Percentiles rank a stretch among this genome's conserved stretches.
These are phyloP conservation scores for Candida ulmi DNA, from an alignment of 805 yeast species.

Conservation along the genomic window DNA sequence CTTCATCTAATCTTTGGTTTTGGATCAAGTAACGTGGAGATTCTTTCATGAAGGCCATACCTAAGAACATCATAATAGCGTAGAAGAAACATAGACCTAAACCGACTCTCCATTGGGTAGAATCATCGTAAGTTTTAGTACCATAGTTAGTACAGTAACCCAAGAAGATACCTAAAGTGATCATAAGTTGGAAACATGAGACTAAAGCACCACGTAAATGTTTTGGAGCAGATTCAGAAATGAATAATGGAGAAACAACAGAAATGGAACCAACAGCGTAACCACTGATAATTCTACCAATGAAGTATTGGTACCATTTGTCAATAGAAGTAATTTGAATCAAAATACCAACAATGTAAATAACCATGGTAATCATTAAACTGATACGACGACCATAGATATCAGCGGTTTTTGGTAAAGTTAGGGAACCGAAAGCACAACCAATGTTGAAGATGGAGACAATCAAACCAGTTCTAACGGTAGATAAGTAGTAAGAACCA, in stretches of 20 bases:
- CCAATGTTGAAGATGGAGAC: conserved; percentile 66
- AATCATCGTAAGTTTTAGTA: conserved; percentile 52
- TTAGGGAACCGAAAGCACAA: conserved; percentile 68
- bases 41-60: conserved; percentile 56
- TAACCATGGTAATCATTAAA: conserved; percentile 52
- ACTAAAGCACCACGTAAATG: conserved; percentile 67
- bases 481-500: conserved; percentile 43
- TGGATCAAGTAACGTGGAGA: conserved; percentile 65
- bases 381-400: conserved; percentile 61
- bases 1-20: conserved; percentile 51
- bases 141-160: conserved; percentile 75
- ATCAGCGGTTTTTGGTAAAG: conserved; percentile 55
- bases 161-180: conserved; percentile 67
- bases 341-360: conserved; percentile 62
- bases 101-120: conserved; percentile 75
- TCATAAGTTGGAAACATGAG: conserved; percentile 62
- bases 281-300: conserved; percentile 70
- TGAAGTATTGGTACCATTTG: conserved; percentile 66
- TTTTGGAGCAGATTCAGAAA: conserved; percentile 67
- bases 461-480: conserved; percentile 50
- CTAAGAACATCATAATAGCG: conserved; percentile 33
- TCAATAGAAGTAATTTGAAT: conserved; percentile 51
- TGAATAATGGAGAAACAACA: conserved; percentile 69
- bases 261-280: conserved; percentile 74
- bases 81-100: conserved; percentile 50